Evolutionary conservation across 1,139 yeast species (phyloP).

Genomic region (Lizanozyma gosingica): DNA sequence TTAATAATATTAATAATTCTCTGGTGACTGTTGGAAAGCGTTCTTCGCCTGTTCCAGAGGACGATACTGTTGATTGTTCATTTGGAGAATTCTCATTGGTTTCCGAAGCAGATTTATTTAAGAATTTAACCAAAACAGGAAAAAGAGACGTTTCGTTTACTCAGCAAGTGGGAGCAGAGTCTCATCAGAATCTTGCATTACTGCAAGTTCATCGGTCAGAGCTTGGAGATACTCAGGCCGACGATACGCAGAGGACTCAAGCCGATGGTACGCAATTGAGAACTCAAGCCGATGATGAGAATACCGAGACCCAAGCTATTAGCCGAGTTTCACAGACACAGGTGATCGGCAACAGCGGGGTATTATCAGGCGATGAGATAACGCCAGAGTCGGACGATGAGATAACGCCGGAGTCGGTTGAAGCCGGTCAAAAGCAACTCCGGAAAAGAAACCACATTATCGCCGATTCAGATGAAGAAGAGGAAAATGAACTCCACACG

Average conservation of each 20-base stretch:
- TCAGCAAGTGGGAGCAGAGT: background rate
- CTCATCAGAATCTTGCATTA: background rate
- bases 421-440: slow-evolving; percentile 3
- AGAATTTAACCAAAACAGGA: slow-evolving; percentile 2
- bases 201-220: background rate
- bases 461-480: slow-evolving; percentile 11
- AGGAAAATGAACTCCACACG: slow-evolving; percentile 9
- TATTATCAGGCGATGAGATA: background rate
- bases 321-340: no score
- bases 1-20: background rate
- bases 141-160: slow-evolving; percentile 3
- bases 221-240: background rate
- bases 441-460: slow-evolving; percentile 6
- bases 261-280: background rate
- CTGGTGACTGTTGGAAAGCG: background rate
- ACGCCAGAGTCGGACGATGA: background rate
- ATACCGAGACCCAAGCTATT: no score
- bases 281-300: background rate
- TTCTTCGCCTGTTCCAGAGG: slow-evolving; percentile 2
- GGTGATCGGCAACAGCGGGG: background rate
- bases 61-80: slow-evolving; percentile 5
- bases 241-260: background rate
- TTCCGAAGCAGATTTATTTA: slow-evolving; percentile 1
- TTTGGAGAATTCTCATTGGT: slow-evolving; percentile 5
- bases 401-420: slow-evolving; percentile 5